phyloP scores from a whole-genome alignment of 768 basidiomycete species.

The Suillus decipiens region DNA sequence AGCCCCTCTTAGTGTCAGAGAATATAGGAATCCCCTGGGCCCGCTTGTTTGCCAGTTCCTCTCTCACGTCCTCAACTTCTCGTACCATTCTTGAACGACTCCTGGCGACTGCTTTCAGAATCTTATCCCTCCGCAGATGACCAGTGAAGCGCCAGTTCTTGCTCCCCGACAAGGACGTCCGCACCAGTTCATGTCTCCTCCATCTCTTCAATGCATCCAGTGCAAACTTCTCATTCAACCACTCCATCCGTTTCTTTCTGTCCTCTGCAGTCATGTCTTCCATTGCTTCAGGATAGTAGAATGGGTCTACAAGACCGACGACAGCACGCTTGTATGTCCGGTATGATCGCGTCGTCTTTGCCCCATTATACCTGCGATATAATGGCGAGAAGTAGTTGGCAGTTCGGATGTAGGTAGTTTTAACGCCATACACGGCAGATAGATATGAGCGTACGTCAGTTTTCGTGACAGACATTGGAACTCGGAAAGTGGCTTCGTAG shows the following conservation, averaged over 20 bases:
- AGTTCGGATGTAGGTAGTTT: constrained; percentile 94
- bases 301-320: constrained; percentile 89
- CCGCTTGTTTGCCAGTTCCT: constrained; percentile 29
- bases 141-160: constrained; percentile 41
- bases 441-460: constrained; percentile 90
- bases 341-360: constrained; percentile 35
- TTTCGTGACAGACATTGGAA: constrained; percentile 89
- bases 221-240: constrained; percentile 63
- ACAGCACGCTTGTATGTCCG: constrained; percentile 88
- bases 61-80: constrained; percentile 39
- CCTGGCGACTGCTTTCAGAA: constrained; percentile 50
- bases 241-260: constrained; percentile 54
- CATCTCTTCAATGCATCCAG: constrained; percentile 37
- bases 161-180: constrained; percentile 37
- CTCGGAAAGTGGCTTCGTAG: constrained; percentile 91
- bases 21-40: constrained; percentile 25
- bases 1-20: constrained; percentile 15
- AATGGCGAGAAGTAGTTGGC: constrained; percentile 78
- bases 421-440: constrained; percentile 79
- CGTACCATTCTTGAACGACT: constrained; percentile 45
- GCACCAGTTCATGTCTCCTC: constrained; percentile 36
- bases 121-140: constrained; percentile 47
- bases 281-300: constrained; percentile 84
- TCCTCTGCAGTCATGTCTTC: constrained; percentile 74
- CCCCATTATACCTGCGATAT: constrained; percentile 29